Percentiles rank a stretch among this genome's conserved stretches.
These are phyloP conservation scores for Candida mesenterica DNA, from an alignment of 1,139 yeast species.

Conservation along the genomic window DNA sequence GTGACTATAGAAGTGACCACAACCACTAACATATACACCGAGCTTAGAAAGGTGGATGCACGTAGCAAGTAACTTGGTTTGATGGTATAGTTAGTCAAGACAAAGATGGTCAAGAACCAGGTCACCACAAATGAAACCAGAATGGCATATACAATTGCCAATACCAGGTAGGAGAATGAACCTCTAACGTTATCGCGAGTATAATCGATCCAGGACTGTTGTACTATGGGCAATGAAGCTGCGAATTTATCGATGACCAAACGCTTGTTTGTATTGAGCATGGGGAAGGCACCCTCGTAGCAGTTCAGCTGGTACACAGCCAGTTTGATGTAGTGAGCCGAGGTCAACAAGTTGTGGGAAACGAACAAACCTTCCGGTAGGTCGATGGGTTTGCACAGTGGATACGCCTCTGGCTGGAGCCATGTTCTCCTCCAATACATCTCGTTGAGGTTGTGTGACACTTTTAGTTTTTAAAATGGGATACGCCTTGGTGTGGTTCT, in stretches of 20 bases:
- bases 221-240: conserved; percentile 38
- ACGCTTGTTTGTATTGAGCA: conserved; percentile 42
- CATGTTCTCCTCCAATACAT: conserved; percentile 42
- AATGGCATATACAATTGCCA: conserved; percentile 59
- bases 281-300: conserved; percentile 37
- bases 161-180: conserved; percentile 54
- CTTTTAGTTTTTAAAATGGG: no score
- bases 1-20: conserved; percentile 47
- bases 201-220: conserved; percentile 40
- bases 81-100: conserved; percentile 58
- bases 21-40: conserved; percentile 52
- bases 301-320: conserved; percentile 39
- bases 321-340: conserved; percentile 22
- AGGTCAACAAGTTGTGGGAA: conserved; percentile 22
- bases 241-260: conserved; percentile 27
- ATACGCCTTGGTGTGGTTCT: no score
- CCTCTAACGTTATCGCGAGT: conserved; percentile 35
- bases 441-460: neutral
- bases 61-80: conserved; percentile 51
- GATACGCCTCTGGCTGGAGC: conserved; percentile 26
- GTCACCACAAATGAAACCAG: conserved; percentile 67
- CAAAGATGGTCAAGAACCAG: conserved; percentile 60
- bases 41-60: conserved; percentile 46
- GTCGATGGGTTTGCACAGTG: conserved; percentile 31
- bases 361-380: conserved; percentile 38